These are phyloP conservation scores for Umbilicaria muhlenbergii DNA, from an alignment of 495 filamentous ascomycete species.

Conservation along the genomic window DNA sequence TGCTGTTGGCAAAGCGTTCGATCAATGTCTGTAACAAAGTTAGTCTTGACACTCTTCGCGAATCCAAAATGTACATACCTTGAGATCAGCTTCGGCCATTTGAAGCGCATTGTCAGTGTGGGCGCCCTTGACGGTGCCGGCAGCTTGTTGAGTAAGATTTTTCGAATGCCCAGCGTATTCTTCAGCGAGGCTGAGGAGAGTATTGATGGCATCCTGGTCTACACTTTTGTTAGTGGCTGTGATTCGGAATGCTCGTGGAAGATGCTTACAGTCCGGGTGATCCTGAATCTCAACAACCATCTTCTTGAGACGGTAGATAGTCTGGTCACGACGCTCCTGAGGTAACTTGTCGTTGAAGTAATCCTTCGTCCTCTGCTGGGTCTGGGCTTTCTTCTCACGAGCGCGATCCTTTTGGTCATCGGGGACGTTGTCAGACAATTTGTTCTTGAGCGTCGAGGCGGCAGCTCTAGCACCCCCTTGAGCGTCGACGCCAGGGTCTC, in stretches of 20 bases:
- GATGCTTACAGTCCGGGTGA: conserved; percentile 62
- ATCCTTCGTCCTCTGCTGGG: conserved; percentile 37
- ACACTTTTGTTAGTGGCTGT: conserved; percentile 2
- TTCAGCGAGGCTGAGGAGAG: conserved; percentile 69
- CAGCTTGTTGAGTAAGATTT: conserved; percentile 41
- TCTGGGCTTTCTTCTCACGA: conserved; percentile 30
- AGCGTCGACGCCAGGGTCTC: conserved; percentile 36
- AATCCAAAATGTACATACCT: conserved; percentile 32
- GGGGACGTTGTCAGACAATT: conserved; percentile 34
- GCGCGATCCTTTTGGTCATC: conserved; percentile 48
- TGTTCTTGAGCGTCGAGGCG: conserved; percentile 30
- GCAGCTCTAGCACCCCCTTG: conserved; percentile 32
- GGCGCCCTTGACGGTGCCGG: conserved; percentile 53
- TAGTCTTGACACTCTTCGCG: conserved; percentile 24
- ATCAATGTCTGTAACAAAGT: conserved; percentile 54
- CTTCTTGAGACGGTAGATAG: conserved; percentile 89
- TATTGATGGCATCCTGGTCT: conserved; percentile 78
- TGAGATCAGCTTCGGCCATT: conserved; percentile 64
- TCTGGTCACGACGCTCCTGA: conserved; percentile 85
- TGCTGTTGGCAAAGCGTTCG: conserved; percentile 92
- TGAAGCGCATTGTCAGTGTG: conserved; percentile 42
- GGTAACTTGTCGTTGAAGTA: conserved; percentile 78
- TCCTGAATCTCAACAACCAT: conserved; percentile 93
- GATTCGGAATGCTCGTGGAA: not conserved
- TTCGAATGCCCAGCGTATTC: conserved; percentile 67